Percentiles rank a stretch among this genome's conserved stretches.
These are phyloP conservation scores for Candida pini DNA, from an alignment of 805 yeast genomes.

Conservation along the genomic window DNA sequence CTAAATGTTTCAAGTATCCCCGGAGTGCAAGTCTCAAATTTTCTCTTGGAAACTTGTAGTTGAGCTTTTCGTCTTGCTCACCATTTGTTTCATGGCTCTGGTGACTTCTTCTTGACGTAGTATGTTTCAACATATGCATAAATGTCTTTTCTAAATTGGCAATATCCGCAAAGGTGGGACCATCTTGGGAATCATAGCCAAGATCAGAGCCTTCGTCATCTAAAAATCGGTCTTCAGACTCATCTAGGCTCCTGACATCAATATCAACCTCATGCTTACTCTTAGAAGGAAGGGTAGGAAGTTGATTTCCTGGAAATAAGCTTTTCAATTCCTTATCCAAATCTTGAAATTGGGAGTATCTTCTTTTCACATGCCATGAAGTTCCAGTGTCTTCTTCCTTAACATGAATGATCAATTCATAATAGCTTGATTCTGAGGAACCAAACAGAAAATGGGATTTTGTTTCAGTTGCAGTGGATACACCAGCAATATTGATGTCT, in stretches of 20 bases:
- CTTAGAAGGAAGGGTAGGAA: slow-evolving; percentile 33
- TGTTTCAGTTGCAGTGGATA: slow-evolving; percentile 31
- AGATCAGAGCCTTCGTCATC: slow-evolving; percentile 4
- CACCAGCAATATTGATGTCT: slow-evolving; percentile 66
- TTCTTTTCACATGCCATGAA: slow-evolving; percentile 47
- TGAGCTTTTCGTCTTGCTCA: slow-evolving; percentile 7
- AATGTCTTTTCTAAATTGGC: slow-evolving; percentile 18
- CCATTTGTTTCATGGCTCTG: slow-evolving; percentile 3
- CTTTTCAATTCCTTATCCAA: slow-evolving; percentile 48
- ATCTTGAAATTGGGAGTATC: slow-evolving; percentile 63
- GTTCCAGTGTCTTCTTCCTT: slow-evolving; percentile 28
- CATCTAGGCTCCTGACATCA: slow-evolving; percentile 11
- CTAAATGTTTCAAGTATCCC: slow-evolving; percentile 56
- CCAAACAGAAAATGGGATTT: slow-evolving; percentile 20
- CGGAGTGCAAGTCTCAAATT: slow-evolving; percentile 72
- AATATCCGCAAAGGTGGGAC: slow-evolving; percentile 9
- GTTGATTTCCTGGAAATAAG: slow-evolving; percentile 62
- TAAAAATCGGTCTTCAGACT: slow-evolving; percentile 4
- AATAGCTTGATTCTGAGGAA: slow-evolving; percentile 21
- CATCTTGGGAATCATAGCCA: too few species aligned
- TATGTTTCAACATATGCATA: slow-evolving; percentile 10
- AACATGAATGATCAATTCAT: slow-evolving; percentile 46
- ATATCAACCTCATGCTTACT: slow-evolving; percentile 19
- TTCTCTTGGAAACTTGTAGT: slow-evolving; percentile 53
- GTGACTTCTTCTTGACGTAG: too few species aligned